Evolutionary conservation across 495 filamentous ascomycete genomes (phyloP), one percentile per base, ranked within the genome.

Genomic region (Neurospora sp.): DNA sequence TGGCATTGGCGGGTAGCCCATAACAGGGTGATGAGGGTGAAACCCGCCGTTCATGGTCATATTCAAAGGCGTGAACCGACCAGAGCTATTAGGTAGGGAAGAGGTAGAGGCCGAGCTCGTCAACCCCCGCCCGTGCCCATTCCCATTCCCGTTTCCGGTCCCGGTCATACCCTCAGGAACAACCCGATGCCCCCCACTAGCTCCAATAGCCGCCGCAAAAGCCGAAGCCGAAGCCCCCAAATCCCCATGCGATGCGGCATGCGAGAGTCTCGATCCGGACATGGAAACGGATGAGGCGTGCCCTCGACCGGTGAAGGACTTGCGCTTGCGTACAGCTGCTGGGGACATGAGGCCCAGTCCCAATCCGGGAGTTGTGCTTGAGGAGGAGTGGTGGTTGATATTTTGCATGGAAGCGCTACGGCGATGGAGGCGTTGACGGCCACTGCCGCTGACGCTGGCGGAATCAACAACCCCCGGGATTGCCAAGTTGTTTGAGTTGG

Each of bases 341-440:
- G 73, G 38, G 46, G 54, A 66, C 54, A 66, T 66, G 2, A 62
- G 12, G 8, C 54, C 54, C 23, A 62, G 3, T 8, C 54, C 27
- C 14, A 42, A 9, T 27, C 12, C 69, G 16, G 62, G 14, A 14
- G 46, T 39, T 70, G 46, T 42, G 72, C 77, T 37, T 73, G 75
- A 71, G 74, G 74, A 75, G 70, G 77, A 8, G 74, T 77, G 76
- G 11, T 72, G 23, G 27, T 66, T 66, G 14, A 66, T 66, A 7
- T 70, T 75, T 54, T 81, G 78, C 78, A 81, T 73, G 9, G 78
- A 79, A 10, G 73, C 75, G 39, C 76, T 78, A 4, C 79, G 75
- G 2, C 78, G 74, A 44, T 78, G 76, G 10, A 76, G 73, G 2
- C 72, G 62, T 14, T 38, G 77, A 14, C 77, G 77, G 71, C 79